phyloP scores from a whole-genome alignment of 2,329 filamentous ascomycete species.

The Epichloe elymi region DNA sequence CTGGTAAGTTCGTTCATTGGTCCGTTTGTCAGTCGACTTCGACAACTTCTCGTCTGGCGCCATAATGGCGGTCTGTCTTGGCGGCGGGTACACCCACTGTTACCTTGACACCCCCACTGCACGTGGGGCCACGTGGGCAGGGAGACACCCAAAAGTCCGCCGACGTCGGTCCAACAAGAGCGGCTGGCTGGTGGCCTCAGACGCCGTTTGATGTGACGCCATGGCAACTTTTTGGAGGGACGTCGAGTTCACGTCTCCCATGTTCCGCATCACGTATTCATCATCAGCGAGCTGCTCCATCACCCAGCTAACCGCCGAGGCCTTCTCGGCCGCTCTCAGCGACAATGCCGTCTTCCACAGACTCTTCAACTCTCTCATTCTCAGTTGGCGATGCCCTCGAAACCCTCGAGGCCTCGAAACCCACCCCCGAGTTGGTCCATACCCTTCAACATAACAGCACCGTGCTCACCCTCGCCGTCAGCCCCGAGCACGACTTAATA shows the following conservation, averaged over 20 bases:
- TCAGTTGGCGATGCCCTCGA: conserved; percentile 8
- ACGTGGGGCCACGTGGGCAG: no score
- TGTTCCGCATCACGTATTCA: not conserved
- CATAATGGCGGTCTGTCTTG: no score
- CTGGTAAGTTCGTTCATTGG: not conserved
- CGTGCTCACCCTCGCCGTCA: conserved; percentile 71
- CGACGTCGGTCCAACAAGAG: not conserved
- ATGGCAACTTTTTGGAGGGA: conserved; percentile 4
- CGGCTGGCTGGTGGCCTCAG: not conserved
- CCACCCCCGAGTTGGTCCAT: conserved; percentile 53
- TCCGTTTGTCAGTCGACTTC: no score
- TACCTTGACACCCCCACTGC: no score
- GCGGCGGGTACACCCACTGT: no score
- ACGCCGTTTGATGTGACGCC: conserved; percentile 6
- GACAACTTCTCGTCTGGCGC: no score
- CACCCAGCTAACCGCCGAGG: conserved; percentile 1
- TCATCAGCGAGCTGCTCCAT: not conserved
- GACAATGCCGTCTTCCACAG: not conserved
- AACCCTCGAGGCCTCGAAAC: conserved; percentile 8
- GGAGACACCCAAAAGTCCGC: not conserved
- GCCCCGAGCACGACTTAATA: conserved; percentile 62
- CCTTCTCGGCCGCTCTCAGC: not conserved
- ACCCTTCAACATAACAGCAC: conserved; percentile 65
- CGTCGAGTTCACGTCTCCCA: not conserved
- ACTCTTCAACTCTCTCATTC: conserved; percentile 3